Conservation (phyloP, 108 stramenopile genomes). For the Aurantiochytrium sp. region DNA sequence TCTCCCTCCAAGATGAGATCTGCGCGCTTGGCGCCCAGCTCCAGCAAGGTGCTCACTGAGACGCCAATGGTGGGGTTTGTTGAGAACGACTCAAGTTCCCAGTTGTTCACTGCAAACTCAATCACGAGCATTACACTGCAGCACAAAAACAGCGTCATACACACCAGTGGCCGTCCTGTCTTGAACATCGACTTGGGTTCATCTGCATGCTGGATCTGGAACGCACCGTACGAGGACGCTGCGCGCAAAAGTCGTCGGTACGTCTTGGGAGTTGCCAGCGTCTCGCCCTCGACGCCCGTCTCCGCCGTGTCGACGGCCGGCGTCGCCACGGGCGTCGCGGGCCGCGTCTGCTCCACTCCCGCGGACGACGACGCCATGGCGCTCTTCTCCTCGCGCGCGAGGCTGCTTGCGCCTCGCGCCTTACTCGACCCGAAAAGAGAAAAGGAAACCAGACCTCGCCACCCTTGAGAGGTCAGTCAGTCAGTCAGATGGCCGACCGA, state of each 20-base stretch:
- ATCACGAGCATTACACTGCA: background rate
- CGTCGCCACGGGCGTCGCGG: background rate
- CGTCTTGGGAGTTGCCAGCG: background rate
- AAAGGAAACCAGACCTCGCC: too few species aligned
- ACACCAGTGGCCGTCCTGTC: background rate
- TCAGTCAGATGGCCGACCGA: too few species aligned
- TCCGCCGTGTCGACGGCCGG: background rate
- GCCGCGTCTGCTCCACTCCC: background rate
- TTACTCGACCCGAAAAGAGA: too few species aligned
- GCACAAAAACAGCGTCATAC: background rate
- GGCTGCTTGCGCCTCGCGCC: too few species aligned
- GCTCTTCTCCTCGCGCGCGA: too few species aligned
- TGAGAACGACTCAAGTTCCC: slow-evolving; percentile 57
- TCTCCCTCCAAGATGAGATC: slow-evolving; percentile 63
- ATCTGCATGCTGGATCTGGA: background rate
- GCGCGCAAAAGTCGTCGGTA: background rate
- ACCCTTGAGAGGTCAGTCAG: too few species aligned
- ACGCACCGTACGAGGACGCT: background rate
- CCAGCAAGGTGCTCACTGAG: slow-evolving; percentile 67
- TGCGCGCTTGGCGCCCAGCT: slow-evolving; percentile 72
- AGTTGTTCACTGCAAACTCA: slow-evolving; percentile 14
- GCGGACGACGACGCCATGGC: too few species aligned
- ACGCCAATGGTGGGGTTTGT: slow-evolving; percentile 83
- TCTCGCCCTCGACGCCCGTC: background rate
- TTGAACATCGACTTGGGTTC: background rate